phyloP scores from a whole-genome alignment of 1,284 basidiomycete genomes.

The Leccinum laetum region DNA sequence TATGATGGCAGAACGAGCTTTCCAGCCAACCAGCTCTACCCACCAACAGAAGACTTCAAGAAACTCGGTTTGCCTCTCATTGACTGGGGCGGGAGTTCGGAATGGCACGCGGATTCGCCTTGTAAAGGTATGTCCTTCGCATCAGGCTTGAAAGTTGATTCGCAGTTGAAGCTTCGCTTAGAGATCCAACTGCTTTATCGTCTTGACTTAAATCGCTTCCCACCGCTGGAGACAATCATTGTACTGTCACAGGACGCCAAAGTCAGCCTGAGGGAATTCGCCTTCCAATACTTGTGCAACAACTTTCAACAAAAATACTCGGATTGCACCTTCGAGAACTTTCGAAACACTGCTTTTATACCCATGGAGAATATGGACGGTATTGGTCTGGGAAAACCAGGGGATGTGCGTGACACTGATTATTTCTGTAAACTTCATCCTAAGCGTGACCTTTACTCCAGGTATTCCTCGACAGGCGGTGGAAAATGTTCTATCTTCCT shows the following conservation, averaged over 20 bases:
- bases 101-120: constrained; percentile 56
- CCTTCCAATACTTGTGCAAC: constrained; percentile 75
- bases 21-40: constrained; percentile 75
- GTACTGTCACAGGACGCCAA: constrained; percentile 53
- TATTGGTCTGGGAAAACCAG: constrained; percentile 58
- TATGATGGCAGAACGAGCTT: constrained; percentile 31
- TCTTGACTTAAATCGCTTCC: constrained; percentile 73
- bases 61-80: constrained; percentile 77
- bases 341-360: constrained; percentile 67
- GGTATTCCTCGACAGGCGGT: constrained; percentile 73
- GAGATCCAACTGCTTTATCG: constrained; percentile 55
- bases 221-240: constrained; percentile 62
- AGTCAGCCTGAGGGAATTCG: constrained; percentile 41
- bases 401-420: constrained; percentile 46
- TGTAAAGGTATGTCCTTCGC: not conserved
- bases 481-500: constrained; percentile 73
- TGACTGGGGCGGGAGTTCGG: constrained; percentile 66
- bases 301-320: constrained; percentile 61
- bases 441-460: constrained; percentile 28
- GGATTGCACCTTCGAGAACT: constrained; percentile 55
- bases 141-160: not conserved
- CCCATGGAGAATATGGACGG: constrained; percentile 41
- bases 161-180: constrained; percentile 8
- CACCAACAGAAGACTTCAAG: constrained; percentile 74
- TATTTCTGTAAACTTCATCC: not conserved